Base-by-base conservation (phyloP, 768 basidiomycete species). In the Podaxis sp. region DNA sequence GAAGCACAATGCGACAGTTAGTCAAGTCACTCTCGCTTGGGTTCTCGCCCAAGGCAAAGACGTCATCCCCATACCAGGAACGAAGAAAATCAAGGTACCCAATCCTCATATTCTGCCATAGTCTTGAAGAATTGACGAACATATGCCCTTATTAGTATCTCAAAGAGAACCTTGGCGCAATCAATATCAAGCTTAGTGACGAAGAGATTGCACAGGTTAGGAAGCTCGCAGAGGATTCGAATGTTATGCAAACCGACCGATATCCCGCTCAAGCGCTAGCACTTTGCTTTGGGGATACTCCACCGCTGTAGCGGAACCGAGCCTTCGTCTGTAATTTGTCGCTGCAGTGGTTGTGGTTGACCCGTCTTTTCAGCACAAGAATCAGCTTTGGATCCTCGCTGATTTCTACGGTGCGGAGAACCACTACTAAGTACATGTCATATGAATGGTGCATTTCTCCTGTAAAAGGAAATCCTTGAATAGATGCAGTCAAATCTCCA, bases 21-120 rank as follows among this genome's bases (percentile, higher is more conserved):
- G 79, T 3, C 83, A 85, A 68, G 71, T 82, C 37, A 66, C 77
- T 1, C 74, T 86, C 17, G 82, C 81, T 1, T 84, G 79, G 81
- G 63, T 83, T 2, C 76, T 84, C 17, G 77, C 77, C 0, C 80
- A 83, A 69, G 80, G 81, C 2, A 66, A 74, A 13, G 77, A 82
- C 56, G 64, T 84, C 58, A 77, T 83, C 63, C 75, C 81, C 4
- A 81, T 84, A 65, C 81, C 82, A 2, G 82, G 80, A 2, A 81
- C 80, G 3, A 79, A 73, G 55, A 76, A 71, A 36, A 69, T 79
- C 66, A 73, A 74, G 70, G 74, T 76, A 25, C 9, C 49, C 60
- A 13, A 8, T 8, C 22, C 15, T 19, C 11, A 15, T 11, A 27
- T 6, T 37, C n/a, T 22, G 7, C 6, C 25, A 4, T 27, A 22